Conservation (phyloP, 1,284 basidiomycete genomes). For the Puccinia horiana region DNA sequence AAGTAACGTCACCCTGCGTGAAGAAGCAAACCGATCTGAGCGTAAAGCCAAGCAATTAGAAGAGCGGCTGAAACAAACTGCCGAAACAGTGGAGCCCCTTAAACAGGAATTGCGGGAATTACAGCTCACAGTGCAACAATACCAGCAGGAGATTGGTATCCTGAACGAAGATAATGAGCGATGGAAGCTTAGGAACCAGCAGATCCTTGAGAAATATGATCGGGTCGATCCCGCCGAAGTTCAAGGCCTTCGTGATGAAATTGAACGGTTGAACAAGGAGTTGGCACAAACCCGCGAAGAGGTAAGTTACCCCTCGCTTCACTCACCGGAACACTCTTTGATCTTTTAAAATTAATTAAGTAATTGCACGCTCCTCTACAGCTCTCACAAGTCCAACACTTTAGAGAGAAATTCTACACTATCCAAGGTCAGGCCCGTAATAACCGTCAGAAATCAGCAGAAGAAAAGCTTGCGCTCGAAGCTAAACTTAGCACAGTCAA, state of each 20-base stretch:
- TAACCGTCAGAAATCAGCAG: neutral
- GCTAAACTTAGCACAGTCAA: slow-evolving; percentile 7
- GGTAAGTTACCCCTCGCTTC: neutral
- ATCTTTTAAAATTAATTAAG: neutral
- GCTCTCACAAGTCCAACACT: slow-evolving; percentile 5
- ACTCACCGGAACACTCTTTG: neutral
- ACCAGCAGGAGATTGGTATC: slow-evolving; percentile 69
- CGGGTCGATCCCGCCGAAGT: slow-evolving; percentile 48
- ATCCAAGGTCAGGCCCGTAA: slow-evolving; percentile 31
- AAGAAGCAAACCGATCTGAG: slow-evolving; percentile 70
- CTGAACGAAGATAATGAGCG: slow-evolving; percentile 76
- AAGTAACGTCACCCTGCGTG: slow-evolving; percentile 79
- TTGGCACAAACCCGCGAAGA: slow-evolving; percentile 22
- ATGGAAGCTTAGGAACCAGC: slow-evolving; percentile 81
- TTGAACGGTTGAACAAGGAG: slow-evolving; percentile 20
- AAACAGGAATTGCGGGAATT: slow-evolving; percentile 71
- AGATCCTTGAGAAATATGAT: slow-evolving; percentile 69
- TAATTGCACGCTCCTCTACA: neutral
- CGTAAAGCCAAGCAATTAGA: slow-evolving; percentile 68
- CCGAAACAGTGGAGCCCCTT: slow-evolving; percentile 71
- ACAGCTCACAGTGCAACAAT: slow-evolving; percentile 73
- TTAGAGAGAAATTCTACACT: slow-evolving; percentile 11
- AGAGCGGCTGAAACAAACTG: slow-evolving; percentile 59
- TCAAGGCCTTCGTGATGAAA: slow-evolving; percentile 45
- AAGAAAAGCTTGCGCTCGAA: slow-evolving; percentile 29